Percentiles rank a stretch among this genome's conserved stretches.
These are phyloP conservation scores for Fusarium anthophilum DNA, from an alignment of 2,329 filamentous ascomycete species.

Conservation along the genomic window DNA sequence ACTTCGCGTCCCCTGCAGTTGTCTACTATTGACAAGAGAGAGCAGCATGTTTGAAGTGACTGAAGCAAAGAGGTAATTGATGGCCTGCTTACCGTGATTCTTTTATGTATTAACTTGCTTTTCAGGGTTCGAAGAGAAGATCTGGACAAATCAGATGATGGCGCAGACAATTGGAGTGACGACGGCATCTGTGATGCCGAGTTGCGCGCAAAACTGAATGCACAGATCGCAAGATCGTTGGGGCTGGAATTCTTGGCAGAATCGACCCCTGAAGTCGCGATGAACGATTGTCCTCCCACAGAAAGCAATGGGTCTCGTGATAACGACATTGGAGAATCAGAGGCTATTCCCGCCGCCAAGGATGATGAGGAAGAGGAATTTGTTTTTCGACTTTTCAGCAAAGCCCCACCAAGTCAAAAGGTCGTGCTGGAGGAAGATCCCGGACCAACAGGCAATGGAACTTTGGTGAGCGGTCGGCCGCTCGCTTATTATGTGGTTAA, in stretches of 20 bases:
- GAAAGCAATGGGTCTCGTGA: slow-evolving; percentile 9
- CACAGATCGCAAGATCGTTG: slow-evolving; percentile 58
- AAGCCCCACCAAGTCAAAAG: slow-evolving; percentile 55
- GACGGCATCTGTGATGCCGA: slow-evolving; percentile 50
- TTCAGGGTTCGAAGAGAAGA: slow-evolving; percentile 65
- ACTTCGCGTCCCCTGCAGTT: neutral
- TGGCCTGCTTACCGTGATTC: neutral
- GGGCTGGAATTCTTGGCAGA: slow-evolving; percentile 47
- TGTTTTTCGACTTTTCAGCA: slow-evolving; percentile 67
- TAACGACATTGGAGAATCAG: slow-evolving; percentile 14
- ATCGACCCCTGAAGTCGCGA: neutral
- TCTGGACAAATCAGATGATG: slow-evolving; percentile 52
- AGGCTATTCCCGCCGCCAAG: slow-evolving; percentile 9
- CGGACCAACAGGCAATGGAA: slow-evolving; percentile 50
- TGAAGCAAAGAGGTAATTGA: slow-evolving; percentile 46
- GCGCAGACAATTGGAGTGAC: slow-evolving; percentile 37
- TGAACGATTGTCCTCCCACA: neutral
- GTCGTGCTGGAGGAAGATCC: slow-evolving; percentile 60
- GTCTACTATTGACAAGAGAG: neutral
- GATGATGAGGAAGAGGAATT: slow-evolving; percentile 53
- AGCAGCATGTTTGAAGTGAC: slow-evolving; percentile 44
- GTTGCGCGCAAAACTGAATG: slow-evolving; percentile 56
- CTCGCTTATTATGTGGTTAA: slow-evolving; percentile 60
- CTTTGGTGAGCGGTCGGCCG: slow-evolving; percentile 51
- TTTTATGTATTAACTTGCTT: slow-evolving; percentile 4